Base-by-base conservation (phyloP, 75 land plant genomes). In the Picea glauca region DNA sequence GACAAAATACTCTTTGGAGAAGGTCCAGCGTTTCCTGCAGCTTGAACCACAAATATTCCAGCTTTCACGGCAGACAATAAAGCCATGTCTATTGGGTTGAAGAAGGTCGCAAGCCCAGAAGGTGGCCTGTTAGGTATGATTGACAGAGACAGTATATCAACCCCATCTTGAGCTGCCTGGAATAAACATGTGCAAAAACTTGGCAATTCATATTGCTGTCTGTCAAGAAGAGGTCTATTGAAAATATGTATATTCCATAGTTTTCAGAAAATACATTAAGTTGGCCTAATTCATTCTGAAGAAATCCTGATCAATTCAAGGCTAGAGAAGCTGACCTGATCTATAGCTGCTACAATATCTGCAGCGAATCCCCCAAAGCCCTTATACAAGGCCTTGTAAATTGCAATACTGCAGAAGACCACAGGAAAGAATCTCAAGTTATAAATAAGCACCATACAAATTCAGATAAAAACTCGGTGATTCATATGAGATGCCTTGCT, bases 81-180 rank as follows among this genome's bases (percentile, higher is more conserved):
- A 13, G 99, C 89, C 87, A 94, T 90, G 63, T 97, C 99, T 68
- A 97, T 90, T 40, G 91, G 91, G 79, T 89, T 94, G 78, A 97
- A 85, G 83, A 89, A 97, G 26, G 95, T 92, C 31, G 92, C 91
- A 46, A 89, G 80, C 33, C 96, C 92, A 58, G 97, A 87, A 80
- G 98, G 98, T 30, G 91, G 91, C 35, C 93, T 60, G 79, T 91
- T 93, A 8, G 99, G 98, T 60, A 96, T 94, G 43, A 97, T 91
- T 31, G 99, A 97, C 59, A 97, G 87, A 76, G 87, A 91, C 62
- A 97, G 72, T 17, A 97, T 76, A 76, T 97, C 99, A 54, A 97
- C 95, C 58, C 93, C 95, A 84, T 97, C 99, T 78, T 89, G 88
- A 74, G 94, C 99, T 75, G 99, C 99, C 99, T 97, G 86, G 12